Conservation (phyloP, 2,329 filamentous ascomycete species). For the Akanthomyces uredinophilus region DNA sequence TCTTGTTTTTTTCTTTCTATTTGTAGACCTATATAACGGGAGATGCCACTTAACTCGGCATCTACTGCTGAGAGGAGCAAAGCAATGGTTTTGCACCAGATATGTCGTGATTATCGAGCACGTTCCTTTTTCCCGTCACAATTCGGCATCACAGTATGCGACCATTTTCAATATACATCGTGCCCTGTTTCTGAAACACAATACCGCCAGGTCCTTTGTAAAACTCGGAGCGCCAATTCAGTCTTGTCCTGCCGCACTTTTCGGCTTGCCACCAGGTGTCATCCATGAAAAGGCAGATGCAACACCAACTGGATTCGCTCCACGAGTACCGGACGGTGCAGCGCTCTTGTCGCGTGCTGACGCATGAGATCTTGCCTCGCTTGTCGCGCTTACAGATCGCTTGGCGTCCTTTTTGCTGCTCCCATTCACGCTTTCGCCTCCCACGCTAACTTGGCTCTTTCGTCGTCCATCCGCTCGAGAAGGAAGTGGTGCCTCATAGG, state of each 20-base stretch:
- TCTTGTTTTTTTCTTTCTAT: not conserved
- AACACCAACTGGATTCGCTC: conserved; percentile 81
- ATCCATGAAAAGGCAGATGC: conserved; percentile 94
- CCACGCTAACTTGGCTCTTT: conserved; percentile 44
- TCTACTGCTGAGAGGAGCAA: not conserved
- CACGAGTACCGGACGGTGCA: conserved; percentile 45
- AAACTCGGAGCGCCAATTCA: not conserved
- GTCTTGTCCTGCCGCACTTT: conserved; percentile 27
- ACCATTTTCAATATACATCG: not conserved
- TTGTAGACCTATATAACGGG: not conserved
- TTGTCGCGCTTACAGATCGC: conserved; percentile 41
- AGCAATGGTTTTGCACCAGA: not conserved
- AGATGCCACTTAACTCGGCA: not conserved
- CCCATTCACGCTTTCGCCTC: conserved; percentile 24
- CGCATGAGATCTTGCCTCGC: conserved; percentile 27
- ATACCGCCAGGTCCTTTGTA: not conserved
- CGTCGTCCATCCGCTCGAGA: conserved; percentile 48
- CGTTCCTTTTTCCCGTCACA: not conserved
- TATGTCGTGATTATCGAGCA: not conserved
- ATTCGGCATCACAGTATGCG: not conserved
- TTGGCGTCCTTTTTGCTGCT: conserved; percentile 50
- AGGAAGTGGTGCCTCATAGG: conserved; percentile 47
- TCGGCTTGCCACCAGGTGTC: conserved; percentile 47
- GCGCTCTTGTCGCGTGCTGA: conserved; percentile 31
- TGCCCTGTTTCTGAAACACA: not conserved